Evolutionary conservation across 176 grass and related monocot species (phyloP).

Genomic region (Leersia perrieri): DNA sequence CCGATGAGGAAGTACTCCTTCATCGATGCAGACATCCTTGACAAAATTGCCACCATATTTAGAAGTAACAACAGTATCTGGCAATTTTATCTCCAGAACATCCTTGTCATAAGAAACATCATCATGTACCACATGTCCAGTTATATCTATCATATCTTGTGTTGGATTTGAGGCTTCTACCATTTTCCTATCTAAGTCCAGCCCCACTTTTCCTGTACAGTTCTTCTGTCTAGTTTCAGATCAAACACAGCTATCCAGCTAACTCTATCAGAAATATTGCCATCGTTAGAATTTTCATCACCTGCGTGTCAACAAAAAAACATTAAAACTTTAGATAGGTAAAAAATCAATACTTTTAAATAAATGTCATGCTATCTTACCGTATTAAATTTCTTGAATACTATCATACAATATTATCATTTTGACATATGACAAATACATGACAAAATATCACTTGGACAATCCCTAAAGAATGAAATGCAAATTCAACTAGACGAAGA

Average conservation of each 20-base stretch:
- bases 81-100: slow-evolving; percentile 56
- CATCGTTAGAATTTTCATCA: neutral
- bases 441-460: slow-evolving; percentile 13
- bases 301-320: neutral
- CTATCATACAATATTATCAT: neutral
- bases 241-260: slow-evolving; percentile 12
- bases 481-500: neutral
- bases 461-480: slow-evolving; percentile 21
- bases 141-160: slow-evolving; percentile 34
- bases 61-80: slow-evolving; percentile 39
- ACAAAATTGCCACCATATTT: slow-evolving; percentile 50
- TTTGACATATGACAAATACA: slow-evolving; percentile 8
- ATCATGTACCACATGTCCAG: slow-evolving; percentile 19
- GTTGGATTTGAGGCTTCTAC: slow-evolving; percentile 34
- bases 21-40: slow-evolving; percentile 86
- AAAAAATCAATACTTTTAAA: neutral
- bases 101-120: slow-evolving; percentile 61
- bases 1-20: slow-evolving; percentile 23
- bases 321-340: neutral
- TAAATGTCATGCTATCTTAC: slow-evolving; percentile 17
- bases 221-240: neutral
- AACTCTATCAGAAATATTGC: neutral
- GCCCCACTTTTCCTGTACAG: neutral
- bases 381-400: neutral
- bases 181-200: slow-evolving; percentile 32